phyloP scores from a whole-genome alignment of 306 rosid species.

The Cicer chorassanicum region DNA sequence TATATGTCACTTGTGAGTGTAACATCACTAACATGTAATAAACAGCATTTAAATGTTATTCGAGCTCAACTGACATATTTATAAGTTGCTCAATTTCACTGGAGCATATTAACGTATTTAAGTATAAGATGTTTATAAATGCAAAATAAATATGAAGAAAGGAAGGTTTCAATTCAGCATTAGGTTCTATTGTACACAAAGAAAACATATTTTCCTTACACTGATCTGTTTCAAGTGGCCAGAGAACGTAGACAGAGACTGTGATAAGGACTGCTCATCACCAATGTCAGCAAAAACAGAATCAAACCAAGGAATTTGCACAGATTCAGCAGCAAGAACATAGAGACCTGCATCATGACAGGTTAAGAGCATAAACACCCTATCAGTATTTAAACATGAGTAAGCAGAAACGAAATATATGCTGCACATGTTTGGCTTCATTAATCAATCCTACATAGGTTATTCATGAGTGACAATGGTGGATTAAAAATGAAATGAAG shows the following conservation, averaged over 20 bases:
- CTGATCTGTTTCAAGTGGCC: slow-evolving; percentile 92
- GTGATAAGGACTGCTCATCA: slow-evolving; percentile 92
- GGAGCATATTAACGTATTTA: background rate
- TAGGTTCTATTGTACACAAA: slow-evolving; percentile 17
- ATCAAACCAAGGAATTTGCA: slow-evolving; percentile 94
- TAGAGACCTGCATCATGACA: slow-evolving; percentile 69
- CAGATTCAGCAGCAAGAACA: slow-evolving; percentile 91
- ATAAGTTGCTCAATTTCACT: slow-evolving; percentile 12
- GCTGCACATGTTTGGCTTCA: slow-evolving; percentile 16
- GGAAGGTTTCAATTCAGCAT: slow-evolving; percentile 12
- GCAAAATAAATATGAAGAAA: background rate
- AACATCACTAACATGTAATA: background rate
- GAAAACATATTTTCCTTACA: slow-evolving; percentile 55
- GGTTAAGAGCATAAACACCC: slow-evolving; percentile 38
- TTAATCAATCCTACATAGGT: slow-evolving; percentile 6
- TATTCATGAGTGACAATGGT: slow-evolving; percentile 35
- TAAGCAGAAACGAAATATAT: slow-evolving; percentile 13
- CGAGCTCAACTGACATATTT: slow-evolving; percentile 25
- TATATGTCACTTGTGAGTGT: background rate
- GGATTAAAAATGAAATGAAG: slow-evolving; percentile 37
- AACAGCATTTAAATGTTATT: slow-evolving; percentile 25
- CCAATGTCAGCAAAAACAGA: slow-evolving; percentile 92
- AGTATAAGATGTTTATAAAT: slow-evolving; percentile 17
- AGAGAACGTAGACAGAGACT: slow-evolving; percentile 93
- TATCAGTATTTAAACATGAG: slow-evolving; percentile 16